Base-by-base conservation (phyloP, 2,329 filamentous ascomycete species). In the Colletotrichum sp. region DNA sequence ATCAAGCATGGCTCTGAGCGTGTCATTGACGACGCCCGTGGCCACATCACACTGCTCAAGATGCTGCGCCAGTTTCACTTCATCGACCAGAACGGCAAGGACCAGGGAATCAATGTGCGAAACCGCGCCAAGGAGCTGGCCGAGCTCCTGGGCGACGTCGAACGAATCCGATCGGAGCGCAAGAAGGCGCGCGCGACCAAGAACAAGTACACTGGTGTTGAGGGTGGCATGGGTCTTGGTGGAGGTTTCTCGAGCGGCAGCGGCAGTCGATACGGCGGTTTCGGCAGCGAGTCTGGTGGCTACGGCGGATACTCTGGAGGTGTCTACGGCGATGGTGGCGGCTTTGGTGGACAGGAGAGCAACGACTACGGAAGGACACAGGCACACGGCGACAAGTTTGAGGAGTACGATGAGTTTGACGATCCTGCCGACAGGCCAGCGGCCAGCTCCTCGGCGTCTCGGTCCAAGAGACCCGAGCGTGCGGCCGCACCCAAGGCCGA, bases 51-150 rank as follows among this genome's bases (percentile, higher is more conserved):
- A 18, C 92, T 99, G 12, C 91, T 99, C 76, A 98, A 98, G 87
- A 99, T 99, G 97, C 92, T 99, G 72, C 95, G 96, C 74, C 97
- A 99, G 84, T 99, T 99, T 86, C 97, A 99, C 87, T 99, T 90
- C 86, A 99, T 99, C 85, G 93, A 99, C 83, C 90, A 92, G 83
- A 99, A 99, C 85, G 97, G 97, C 84, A 99, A 99, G 86, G 97
- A 99, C 83, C 97, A 99, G 85, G 97, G 97, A 77, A 92, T 99
- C 85, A 99, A 99, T 83, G 97, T 99, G 75, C 94, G 97, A 79
- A 99, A 99, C 87, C 92, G 97, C 79, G 96, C 97, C 79, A 98
- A 98, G 86, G 97, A 99, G 87, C 89, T 99, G 67, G 94, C 95
- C 14, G 98, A 99, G 78, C 91, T 99, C n/a, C 89, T 99, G 65